Base-by-base conservation (phyloP, 1,284 basidiomycete species). In the Cryptococcus sp. region DNA sequence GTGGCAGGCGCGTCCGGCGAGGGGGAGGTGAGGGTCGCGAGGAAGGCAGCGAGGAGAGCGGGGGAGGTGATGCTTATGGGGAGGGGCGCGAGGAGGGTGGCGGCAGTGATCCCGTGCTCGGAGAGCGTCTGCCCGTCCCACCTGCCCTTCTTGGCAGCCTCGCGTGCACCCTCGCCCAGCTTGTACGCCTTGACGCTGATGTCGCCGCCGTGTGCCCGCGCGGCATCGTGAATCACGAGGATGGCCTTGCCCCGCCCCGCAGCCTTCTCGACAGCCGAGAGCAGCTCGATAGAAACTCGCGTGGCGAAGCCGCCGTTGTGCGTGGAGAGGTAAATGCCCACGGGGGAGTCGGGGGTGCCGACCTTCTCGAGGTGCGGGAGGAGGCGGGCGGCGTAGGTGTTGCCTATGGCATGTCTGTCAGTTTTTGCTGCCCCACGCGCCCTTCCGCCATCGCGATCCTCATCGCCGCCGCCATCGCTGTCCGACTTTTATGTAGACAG, bases 301-400 rank as follows among this genome's bases (percentile, higher is more conserved):
- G 87, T 89, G 78, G 91, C 87, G 78, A 95, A 97, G n/a, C 91
- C 91, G 40, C 92, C 91, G 51, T 91, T 82, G 18, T 87, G 85
- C 46, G 87, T 91, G 46, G 88, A 88, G 76, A 96, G 91, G 81
- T 99, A 99, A 78, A 97, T 92, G 45, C 96, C 96, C 56, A 98
- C 90, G 48, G 96, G 85, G 67, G 89, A 92, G 75, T 95, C 93
- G 71, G 97, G 94, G 53, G 88, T 86, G 74, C 92, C 89, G 59
- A 98, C 91, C 74, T 97, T 71, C 12, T 69, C 64, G 35, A 77
- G 68, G 56, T 76, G 71, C 38, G 60, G 66, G 23, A 78, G 66
- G 36, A 78, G 69, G 45, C 62, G 59, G 46, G 70, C 58, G 11
- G 73, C 70, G 63, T 75, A 75, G 38, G 73, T 71, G 56, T 66